phyloP scores from a whole-genome alignment of 192 early-diverging fungal species.

The Fimicolochytrium jonesii region DNA sequence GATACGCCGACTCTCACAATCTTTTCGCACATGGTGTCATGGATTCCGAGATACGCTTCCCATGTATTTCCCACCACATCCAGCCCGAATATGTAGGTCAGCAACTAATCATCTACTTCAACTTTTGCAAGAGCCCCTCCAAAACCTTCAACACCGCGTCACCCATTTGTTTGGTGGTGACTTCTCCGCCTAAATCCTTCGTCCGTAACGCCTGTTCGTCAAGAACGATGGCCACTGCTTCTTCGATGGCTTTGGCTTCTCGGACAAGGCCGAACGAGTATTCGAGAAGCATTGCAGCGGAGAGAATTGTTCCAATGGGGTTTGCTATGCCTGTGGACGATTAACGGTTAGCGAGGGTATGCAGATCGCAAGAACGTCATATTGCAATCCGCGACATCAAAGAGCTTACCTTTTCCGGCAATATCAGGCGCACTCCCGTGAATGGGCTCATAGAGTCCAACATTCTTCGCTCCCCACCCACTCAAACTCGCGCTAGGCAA shows the following conservation, averaged over 20 bases:
- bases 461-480: conserved; percentile 71
- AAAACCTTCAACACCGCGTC: conserved; percentile 82
- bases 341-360: too few relatives aligned
- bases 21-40: too few relatives aligned
- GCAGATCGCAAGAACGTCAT: too few relatives aligned
- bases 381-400: too few relatives aligned
- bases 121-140: conserved; percentile 28
- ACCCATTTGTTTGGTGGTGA: conserved; percentile 85
- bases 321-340: conserved; percentile 76
- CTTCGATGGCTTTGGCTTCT: conserved; percentile 90
- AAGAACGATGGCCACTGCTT: conserved; percentile 85
- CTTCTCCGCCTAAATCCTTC: conserved; percentile 81
- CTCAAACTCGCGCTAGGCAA: conserved; percentile 88
- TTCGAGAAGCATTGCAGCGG: conserved; percentile 86
- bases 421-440: conserved; percentile 99
- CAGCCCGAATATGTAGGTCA: too few relatives aligned
- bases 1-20: too few relatives aligned
- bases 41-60: too few relatives aligned
- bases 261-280: conserved; percentile 89
- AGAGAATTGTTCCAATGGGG: conserved; percentile 96
- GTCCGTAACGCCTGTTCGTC: conserved; percentile 82
- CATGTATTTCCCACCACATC: too few relatives aligned
- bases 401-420: conserved; percentile 73
- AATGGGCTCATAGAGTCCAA: conserved; percentile 98
- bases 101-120: conserved; percentile 3